Percentiles rank a stretch among this genome's conserved stretches.
Evolutionary conservation across 2,329 filamentous ascomycete species (phyloP).

Genomic region (Mycosphaerella sp.): DNA sequence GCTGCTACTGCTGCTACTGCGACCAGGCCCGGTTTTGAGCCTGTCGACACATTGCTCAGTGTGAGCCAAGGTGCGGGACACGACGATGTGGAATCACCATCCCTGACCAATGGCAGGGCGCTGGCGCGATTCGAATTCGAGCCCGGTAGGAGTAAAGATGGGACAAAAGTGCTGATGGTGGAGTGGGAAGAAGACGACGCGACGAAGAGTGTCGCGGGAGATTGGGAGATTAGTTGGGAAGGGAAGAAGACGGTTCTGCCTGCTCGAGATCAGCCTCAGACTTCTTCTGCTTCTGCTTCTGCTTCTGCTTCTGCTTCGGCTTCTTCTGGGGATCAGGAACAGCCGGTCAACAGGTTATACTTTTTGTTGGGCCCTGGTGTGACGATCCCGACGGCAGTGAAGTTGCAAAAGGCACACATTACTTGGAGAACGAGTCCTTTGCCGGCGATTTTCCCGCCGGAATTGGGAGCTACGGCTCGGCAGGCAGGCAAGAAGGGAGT

Average conservation of each 20-base stretch:
- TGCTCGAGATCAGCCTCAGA: constrained; percentile 49
- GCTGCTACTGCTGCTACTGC: neutral
- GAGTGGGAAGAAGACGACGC: constrained; percentile 69
- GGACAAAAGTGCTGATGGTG: constrained; percentile 88
- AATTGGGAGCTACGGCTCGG: constrained; percentile 60
- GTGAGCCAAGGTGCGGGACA: constrained; percentile 13
- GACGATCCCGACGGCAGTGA: constrained; percentile 65
- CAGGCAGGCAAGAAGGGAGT: constrained; percentile 71
- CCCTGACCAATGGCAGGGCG: constrained; percentile 50
- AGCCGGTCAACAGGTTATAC: constrained; percentile 59
- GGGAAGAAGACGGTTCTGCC: constrained; percentile 67
- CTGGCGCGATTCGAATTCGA: constrained; percentile 85
- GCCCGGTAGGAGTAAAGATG: constrained; percentile 61
- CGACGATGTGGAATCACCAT: constrained; percentile 39
- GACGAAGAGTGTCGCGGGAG: constrained; percentile 43
- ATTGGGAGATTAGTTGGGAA: constrained; percentile 79
- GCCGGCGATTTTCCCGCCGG: constrained; percentile 77
- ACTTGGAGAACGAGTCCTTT: constrained; percentile 66
- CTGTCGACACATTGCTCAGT: constrained; percentile 38
- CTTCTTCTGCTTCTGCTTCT: neutral
- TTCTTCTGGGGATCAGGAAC: constrained; percentile 3
- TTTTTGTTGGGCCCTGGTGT: constrained; percentile 71
- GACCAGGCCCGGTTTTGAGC: constrained; percentile 34
- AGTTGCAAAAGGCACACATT: constrained; percentile 46
- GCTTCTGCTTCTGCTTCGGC: too few relatives aligned